Percentiles rank a stretch among this genome's conserved stretches.
Conservation (phyloP, 345 rosid species). For the Laguncularia racemosa region DNA sequence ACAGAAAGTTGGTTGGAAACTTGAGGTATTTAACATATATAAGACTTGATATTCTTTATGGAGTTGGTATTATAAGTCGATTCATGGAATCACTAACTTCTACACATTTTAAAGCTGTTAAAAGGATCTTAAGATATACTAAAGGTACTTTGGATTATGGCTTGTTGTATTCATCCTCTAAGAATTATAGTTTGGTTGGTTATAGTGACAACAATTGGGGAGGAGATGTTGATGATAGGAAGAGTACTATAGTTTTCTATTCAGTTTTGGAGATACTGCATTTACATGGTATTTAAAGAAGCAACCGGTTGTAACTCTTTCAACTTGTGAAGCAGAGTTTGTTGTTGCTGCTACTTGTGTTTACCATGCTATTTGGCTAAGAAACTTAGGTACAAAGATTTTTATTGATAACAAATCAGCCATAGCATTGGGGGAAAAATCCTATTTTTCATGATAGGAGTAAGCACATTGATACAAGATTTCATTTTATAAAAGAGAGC, state of each 20-base stretch:
- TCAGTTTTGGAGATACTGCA: too few species aligned
- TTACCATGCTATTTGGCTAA: constrained; percentile 4
- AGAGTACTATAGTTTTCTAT: too few species aligned
- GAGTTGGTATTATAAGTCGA: background rate
- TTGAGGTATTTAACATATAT: constrained; percentile 6
- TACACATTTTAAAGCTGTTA: background rate
- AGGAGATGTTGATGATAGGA: too few species aligned
- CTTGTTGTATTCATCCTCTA: too few species aligned
- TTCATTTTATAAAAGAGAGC: too few species aligned
- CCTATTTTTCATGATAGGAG: too few species aligned
- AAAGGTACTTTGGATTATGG: background rate
- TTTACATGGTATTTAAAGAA: background rate
- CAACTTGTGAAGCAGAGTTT: constrained; percentile 5
- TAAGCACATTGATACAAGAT: too few species aligned
- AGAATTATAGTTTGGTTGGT: too few species aligned
- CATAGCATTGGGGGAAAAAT: too few species aligned
- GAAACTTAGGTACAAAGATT: background rate
- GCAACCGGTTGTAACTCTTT: background rate
- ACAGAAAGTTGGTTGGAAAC: constrained; percentile 4
- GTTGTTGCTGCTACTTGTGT: background rate
- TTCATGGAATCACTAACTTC: background rate
- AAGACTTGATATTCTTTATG: background rate
- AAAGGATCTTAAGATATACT: constrained; percentile 1
- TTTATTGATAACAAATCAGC: background rate
- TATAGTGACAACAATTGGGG: too few species aligned